phyloP scores from a whole-genome alignment of 441 rosid genomes.

The Pelargonium australe region DNA sequence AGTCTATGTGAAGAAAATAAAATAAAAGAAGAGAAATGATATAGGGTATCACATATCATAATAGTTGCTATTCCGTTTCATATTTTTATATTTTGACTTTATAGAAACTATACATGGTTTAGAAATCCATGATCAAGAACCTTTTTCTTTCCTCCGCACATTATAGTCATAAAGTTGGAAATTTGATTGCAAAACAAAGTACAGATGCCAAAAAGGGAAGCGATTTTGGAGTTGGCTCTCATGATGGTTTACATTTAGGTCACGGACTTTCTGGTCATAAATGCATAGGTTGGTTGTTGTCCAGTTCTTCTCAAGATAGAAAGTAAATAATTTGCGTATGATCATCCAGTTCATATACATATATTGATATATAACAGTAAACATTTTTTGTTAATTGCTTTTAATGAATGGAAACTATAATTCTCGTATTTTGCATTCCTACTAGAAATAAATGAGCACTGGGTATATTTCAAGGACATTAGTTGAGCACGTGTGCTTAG shows the following conservation, averaged over 20 bases:
- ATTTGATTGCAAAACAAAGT: neutral
- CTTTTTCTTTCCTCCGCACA: neutral
- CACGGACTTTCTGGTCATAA: neutral
- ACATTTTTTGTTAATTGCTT: neutral
- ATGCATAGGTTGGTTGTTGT: neutral
- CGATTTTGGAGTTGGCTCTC: neutral
- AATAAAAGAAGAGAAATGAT: neutral
- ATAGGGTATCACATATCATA: neutral
- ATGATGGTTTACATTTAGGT: neutral
- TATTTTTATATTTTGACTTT: neutral
- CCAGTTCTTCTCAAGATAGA: neutral
- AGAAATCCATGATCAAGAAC: neutral
- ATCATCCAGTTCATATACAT: neutral
- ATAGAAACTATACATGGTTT: neutral
- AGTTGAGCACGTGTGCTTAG: neutral
- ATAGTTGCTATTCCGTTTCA: neutral
- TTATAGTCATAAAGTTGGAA: neutral
- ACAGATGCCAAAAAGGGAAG: neutral
- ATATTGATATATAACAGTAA: neutral
- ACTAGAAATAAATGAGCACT: neutral
- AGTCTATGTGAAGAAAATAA: constrained; percentile 3
- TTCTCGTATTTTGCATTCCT: neutral
- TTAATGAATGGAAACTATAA: neutral
- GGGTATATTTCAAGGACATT: neutral
- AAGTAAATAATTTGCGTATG: neutral